Percentiles rank a stretch among this genome's conserved stretches.
phyloP scores from a whole-genome alignment of 768 basidiomycete species.

The Trametes cubensis region DNA sequence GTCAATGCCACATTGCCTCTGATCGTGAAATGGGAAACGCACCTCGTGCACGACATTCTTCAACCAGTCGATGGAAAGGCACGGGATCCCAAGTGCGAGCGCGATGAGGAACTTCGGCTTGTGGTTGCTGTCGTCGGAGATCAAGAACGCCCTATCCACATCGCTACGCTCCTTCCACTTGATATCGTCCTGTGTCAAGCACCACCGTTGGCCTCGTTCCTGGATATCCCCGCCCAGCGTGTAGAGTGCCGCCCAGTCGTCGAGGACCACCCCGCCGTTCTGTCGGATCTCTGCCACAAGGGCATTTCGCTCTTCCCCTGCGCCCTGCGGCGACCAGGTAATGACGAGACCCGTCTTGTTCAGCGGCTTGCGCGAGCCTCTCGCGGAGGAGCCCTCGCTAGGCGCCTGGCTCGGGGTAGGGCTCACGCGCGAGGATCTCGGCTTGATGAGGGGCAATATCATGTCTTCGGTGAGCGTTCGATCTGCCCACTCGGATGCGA shows the following conservation, averaged over 20 bases:
- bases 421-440: conserved; percentile 38
- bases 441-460: conserved; percentile 47
- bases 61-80: conserved; percentile 64
- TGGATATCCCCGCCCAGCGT: conserved; percentile 55
- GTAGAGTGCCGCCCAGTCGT: conserved; percentile 63
- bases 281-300: conserved; percentile 48
- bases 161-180: conserved; percentile 45
- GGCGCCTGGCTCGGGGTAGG: conserved; percentile 52
- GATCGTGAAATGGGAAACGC: conserved; percentile 6
- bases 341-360: conserved; percentile 60
- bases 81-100: conserved; percentile 86
- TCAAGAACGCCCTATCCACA: conserved; percentile 60
- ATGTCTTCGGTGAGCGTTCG: conserved; percentile 46
- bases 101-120: conserved; percentile 84
- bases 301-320: conserved; percentile 45
- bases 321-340: conserved; percentile 47
- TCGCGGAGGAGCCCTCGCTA: conserved; percentile 40
- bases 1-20: background rate
- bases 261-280: conserved; percentile 59
- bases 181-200: conserved; percentile 50
- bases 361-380: conserved; percentile 35
- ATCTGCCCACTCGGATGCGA: conserved; percentile 55
- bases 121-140: conserved; percentile 65
- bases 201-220: conserved; percentile 53
- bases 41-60: conserved; percentile 40